These are phyloP conservation scores for Spizellomyces sp. DNA, from an alignment of 192 early-diverging fungal genomes.

Conservation along the genomic window DNA sequence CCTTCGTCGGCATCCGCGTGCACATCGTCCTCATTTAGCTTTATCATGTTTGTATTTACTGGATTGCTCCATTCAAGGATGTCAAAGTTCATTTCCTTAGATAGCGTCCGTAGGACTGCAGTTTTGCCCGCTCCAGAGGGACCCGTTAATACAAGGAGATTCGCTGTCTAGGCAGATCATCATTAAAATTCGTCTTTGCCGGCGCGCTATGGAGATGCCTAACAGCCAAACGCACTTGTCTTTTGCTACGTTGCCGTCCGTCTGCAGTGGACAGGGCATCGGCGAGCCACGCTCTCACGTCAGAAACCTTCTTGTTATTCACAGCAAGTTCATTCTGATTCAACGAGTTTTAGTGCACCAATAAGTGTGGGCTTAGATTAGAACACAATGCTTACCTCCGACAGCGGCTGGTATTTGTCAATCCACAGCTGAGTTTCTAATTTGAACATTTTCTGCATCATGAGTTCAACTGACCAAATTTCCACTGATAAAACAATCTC, in stretches of 20 bases:
- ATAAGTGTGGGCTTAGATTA: neutral
- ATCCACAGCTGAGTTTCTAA: slow-evolving; percentile 30
- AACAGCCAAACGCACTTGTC: neutral
- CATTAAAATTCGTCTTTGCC: neutral
- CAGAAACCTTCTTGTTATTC: slow-evolving; percentile 37
- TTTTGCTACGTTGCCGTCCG: neutral
- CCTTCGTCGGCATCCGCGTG: no score
- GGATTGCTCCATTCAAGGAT: slow-evolving; percentile 52
- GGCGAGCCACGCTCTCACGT: slow-evolving; percentile 39
- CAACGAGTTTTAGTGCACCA: neutral
- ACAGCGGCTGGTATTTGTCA: slow-evolving; percentile 25
- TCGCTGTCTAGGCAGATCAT: neutral
- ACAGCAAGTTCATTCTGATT: slow-evolving; percentile 41
- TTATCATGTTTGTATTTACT: slow-evolving; percentile 18
- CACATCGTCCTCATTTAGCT: no score
- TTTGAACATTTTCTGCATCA: neutral
- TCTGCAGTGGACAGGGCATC: slow-evolving; percentile 7
- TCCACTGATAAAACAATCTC: no score
- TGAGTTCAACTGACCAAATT: no score
- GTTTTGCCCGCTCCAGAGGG: slow-evolving; percentile 52
- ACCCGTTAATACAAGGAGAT: slow-evolving; percentile 44
- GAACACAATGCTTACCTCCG: slow-evolving; percentile 2
- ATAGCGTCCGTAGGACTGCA: slow-evolving; percentile 36
- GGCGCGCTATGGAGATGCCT: no score
- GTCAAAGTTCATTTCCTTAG: slow-evolving; percentile 41